Percentiles rank a stretch among this genome's conserved stretches.
Evolutionary conservation across 1,139 yeast genomes (phyloP).

Genomic region (Trichomonascaceae sp.): DNA sequence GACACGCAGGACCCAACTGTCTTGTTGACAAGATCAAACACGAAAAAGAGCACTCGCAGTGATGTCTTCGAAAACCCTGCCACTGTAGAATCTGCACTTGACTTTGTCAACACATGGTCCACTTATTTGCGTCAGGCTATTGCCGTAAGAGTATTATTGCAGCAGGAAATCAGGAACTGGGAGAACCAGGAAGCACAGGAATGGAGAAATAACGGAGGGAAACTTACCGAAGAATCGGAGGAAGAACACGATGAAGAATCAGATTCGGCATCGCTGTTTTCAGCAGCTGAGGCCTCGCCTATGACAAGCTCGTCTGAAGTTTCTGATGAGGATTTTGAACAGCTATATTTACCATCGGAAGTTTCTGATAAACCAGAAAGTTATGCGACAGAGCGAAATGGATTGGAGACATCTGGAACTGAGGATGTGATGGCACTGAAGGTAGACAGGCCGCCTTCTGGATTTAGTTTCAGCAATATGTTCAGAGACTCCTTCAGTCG

Average conservation of each 20-base stretch:
- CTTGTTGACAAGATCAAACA: constrained; percentile 8
- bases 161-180: constrained; percentile 26
- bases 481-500: constrained; percentile 9
- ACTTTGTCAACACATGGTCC: constrained; percentile 33
- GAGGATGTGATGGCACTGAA: neutral
- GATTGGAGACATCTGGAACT: neutral
- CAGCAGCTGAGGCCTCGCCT: neutral
- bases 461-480: constrained; percentile 7
- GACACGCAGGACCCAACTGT: constrained; percentile 19
- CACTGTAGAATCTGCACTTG: constrained; percentile 26
- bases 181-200: constrained; percentile 23
- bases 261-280: neutral
- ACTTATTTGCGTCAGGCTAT: constrained; percentile 30
- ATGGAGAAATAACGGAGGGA: constrained; percentile 12
- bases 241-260: neutral
- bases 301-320: neutral
- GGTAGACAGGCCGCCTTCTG: constrained; percentile 4
- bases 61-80: constrained; percentile 14
- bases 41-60: neutral
- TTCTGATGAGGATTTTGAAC: constrained; percentile 1
- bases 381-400: neutral
- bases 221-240: constrained; percentile 4
- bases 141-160: constrained; percentile 29
- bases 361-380: neutral
- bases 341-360: neutral